Conservation (phyloP, 2,329 filamentous ascomycete species). For the Scortechinia acanthostroma region DNA sequence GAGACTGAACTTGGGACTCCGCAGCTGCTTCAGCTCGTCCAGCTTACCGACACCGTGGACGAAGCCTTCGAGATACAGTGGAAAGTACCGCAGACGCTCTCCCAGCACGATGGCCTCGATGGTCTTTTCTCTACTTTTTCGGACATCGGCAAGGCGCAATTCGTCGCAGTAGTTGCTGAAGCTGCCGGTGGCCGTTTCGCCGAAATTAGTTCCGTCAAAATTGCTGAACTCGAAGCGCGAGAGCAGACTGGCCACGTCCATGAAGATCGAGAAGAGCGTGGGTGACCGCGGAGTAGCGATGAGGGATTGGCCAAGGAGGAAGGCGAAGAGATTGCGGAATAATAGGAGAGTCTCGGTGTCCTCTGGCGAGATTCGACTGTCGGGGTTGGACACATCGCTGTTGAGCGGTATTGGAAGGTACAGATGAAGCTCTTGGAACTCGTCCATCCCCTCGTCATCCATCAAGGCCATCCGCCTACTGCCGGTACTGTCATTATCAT, state of each 20-base stretch:
- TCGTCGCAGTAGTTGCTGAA: slow-evolving; percentile 50
- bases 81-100: slow-evolving; percentile 50
- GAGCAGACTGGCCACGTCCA: slow-evolving; percentile 49
- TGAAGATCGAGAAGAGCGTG: slow-evolving; percentile 50
- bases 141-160: slow-evolving; percentile 49
- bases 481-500: slow-evolving; percentile 30
- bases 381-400: slow-evolving; percentile 30
- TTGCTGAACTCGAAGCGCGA: slow-evolving; percentile 52
- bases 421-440: slow-evolving; percentile 38
- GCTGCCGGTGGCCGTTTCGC: slow-evolving; percentile 44
- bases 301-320: slow-evolving; percentile 52
- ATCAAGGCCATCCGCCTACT: slow-evolving; percentile 36
- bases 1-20: slow-evolving; percentile 43
- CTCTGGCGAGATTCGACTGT: slow-evolving; percentile 23
- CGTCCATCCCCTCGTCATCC: slow-evolving; percentile 32
- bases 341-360: slow-evolving; percentile 49
- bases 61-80: slow-evolving; percentile 59
- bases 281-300: slow-evolving; percentile 46
- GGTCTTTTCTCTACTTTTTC: slow-evolving; percentile 53
- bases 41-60: slow-evolving; percentile 58
- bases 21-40: slow-evolving; percentile 39
- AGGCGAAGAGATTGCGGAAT: slow-evolving; percentile 58
- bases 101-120: slow-evolving; percentile 59
- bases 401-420: slow-evolving; percentile 50
- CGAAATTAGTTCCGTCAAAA: slow-evolving; percentile 54